phyloP scores from a whole-genome alignment of 768 basidiomycete genomes.

The Boletus speciosus region DNA sequence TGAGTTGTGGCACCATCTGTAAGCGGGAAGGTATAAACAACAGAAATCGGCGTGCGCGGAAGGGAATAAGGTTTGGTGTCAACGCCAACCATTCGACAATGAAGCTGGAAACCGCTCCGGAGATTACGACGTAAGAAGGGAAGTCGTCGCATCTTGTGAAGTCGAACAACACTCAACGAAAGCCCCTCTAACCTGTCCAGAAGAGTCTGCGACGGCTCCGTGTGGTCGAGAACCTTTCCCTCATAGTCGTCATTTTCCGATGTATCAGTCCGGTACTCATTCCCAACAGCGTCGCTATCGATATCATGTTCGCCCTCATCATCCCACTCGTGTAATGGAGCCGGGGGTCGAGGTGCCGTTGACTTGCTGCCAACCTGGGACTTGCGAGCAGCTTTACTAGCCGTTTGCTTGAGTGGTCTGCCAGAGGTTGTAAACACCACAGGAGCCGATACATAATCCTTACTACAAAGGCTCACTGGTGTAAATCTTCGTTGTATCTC shows the following conservation, averaged over 20 bases:
- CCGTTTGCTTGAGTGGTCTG: conserved; percentile 7
- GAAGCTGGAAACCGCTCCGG: conserved; percentile 42
- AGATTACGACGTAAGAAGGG: conserved; percentile 59
- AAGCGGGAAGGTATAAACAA: conserved; percentile 21
- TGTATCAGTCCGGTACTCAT: background rate
- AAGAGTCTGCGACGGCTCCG: conserved; percentile 34
- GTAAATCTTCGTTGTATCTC: background rate
- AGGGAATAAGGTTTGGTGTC: conserved; percentile 25
- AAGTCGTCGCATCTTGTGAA: conserved; percentile 39
- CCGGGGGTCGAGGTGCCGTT: background rate
- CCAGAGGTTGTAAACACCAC: conserved; percentile 1
- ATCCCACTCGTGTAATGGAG: background rate
- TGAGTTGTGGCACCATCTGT: conserved; percentile 2
- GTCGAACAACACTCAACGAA: conserved; percentile 30
- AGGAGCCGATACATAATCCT: background rate
- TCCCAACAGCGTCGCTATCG: background rate
- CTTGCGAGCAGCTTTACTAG: conserved; percentile 16
- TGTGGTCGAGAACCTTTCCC: conserved; percentile 2
- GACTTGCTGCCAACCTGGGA: conserved; percentile 16
- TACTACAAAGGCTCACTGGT: conserved; percentile 3
- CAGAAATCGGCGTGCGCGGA: conserved; percentile 19
- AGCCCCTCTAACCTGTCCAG: conserved; percentile 35
- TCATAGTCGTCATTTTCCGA: conserved; percentile 11
- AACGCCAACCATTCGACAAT: conserved; percentile 39
- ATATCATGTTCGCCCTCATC: background rate